A percentile compares a stretch with the other conserved stretches of the same genome.
phyloP scores from a whole-genome alignment of 176 grass and related monocot species.

The Oryza meridionalis region DNA sequence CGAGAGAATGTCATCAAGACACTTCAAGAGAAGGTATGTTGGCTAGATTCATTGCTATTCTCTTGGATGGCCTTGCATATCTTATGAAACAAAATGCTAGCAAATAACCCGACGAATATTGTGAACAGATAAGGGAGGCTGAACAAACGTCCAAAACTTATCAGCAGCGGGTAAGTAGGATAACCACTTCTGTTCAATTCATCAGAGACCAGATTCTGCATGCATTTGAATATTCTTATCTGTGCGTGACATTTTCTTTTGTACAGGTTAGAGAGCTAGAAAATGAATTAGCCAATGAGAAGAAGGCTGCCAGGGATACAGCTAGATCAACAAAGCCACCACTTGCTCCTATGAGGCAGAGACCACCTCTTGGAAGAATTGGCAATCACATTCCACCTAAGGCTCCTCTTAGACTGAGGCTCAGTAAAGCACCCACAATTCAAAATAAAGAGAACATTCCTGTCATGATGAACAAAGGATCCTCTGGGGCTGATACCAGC shows the following conservation, averaged over 20 bases:
- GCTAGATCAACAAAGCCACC: constrained; percentile 63
- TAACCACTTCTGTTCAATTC: constrained; percentile 22
- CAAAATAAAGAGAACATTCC: constrained; percentile 80
- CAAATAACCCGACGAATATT: neutral
- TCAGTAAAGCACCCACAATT: constrained; percentile 18
- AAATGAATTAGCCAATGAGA: constrained; percentile 64
- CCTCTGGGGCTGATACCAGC: constrained; percentile 14
- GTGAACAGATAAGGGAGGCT: constrained; percentile 68
- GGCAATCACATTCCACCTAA: constrained; percentile 47
- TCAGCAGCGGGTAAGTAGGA: constrained; percentile 67
- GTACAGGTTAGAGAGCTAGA: constrained; percentile 88
- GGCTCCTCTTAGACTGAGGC: constrained; percentile 49
- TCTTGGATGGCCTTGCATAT: constrained; percentile 4
- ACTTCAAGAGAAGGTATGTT: constrained; percentile 81
- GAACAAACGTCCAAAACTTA: constrained; percentile 71
- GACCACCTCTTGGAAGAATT: constrained; percentile 61
- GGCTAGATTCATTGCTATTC: constrained; percentile 5
- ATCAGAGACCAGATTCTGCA: neutral
- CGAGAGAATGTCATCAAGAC: constrained; percentile 72
- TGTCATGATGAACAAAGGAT: constrained; percentile 34
- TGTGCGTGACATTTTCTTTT: constrained; percentile 20
- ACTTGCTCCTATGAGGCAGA: constrained; percentile 62
- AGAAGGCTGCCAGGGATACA: constrained; percentile 50
- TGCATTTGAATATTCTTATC: constrained; percentile 19
- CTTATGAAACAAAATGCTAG: constrained; percentile 34